Evolutionary conservation across 352 stramenopile genomes (phyloP).

Genomic region (Phytopythium delawarense): DNA sequence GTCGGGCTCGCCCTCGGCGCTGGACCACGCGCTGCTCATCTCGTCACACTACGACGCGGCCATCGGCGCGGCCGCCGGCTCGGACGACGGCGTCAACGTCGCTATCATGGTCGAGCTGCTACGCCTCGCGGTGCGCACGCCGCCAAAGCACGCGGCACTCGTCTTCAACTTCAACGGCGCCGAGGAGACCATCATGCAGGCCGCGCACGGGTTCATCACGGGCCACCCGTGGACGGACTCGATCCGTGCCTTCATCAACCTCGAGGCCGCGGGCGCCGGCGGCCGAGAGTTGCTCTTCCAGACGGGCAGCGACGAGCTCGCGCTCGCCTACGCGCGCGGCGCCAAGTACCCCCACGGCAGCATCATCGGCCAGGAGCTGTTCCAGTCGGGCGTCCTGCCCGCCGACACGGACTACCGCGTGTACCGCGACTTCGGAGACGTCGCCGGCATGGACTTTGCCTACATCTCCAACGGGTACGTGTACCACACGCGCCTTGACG

Average conservation of each 20-base stretch:
- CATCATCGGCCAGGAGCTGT: conserved; percentile 76
- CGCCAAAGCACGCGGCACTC: conserved; percentile 42
- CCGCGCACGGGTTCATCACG: conserved; percentile 76
- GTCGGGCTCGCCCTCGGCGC: conserved; percentile 17
- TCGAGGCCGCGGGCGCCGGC: conserved; percentile 66
- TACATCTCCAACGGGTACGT: conserved; percentile 82
- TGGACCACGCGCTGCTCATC: conserved; percentile 59
- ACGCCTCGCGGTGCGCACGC: conserved; percentile 33
- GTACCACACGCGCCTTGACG: conserved; percentile 71
- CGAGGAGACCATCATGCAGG: conserved; percentile 78
- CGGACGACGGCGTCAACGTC: conserved; percentile 76
- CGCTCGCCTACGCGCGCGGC: conserved; percentile 62
- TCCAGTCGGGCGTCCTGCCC: conserved; percentile 67
- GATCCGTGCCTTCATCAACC: conserved; percentile 76
- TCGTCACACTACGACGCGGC: conserved; percentile 80
- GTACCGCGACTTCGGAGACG: conserved; percentile 65
- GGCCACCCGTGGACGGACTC: conserved; percentile 67
- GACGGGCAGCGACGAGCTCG: conserved; percentile 69
- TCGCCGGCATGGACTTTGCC: conserved; percentile 82
- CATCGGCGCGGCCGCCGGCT: conserved; percentile 61
- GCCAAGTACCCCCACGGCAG: conserved; percentile 70
- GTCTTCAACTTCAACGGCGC: conserved; percentile 84
- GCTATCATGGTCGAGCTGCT: conserved; percentile 79
- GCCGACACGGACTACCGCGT: conserved; percentile 74
- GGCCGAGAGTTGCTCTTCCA: conserved; percentile 77